Base-by-base conservation (phyloP, 2,329 filamentous ascomycete species). In the Penicillium sp. region DNA sequence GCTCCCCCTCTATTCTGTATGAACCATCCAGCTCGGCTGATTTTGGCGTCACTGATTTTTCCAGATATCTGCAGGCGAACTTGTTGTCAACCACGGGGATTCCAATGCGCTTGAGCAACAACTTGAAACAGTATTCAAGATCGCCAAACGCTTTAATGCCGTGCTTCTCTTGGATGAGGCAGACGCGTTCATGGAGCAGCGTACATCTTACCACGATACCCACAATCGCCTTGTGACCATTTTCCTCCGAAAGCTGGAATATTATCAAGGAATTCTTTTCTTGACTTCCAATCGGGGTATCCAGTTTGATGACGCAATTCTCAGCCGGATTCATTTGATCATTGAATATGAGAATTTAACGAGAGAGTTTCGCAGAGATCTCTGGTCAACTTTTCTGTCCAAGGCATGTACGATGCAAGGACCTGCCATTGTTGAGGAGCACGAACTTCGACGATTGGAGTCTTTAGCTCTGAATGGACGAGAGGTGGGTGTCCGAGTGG, bases 231-330 rank as follows among this genome's bases (percentile, higher is more conserved):
- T 66, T 2, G 59, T 63, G n/a, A 60, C 54, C 18, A 61, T 72
- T 20, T 72, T 73, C 46, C 60, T 73, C n/a, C 64, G 70, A n/a
- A 62, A 62, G 15, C 61, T 73, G 0, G 69, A 72, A 41, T 72
- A 72, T 54, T 72, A 68, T 48, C 33, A 62, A 29, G 71, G 71
- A 23, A 63, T 73, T n/a, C 59, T 73, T 15, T 67, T 72, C 49
- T 58, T 73, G 6, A 74, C 69, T 3, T 69, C 66, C 1, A 73
- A 73, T 46, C 63, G 66, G 8, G 57, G 66, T 13, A 57, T 61
- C 6, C 50, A 62, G 15, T 67, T 73, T 54, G 69, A 74, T 49
- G 61, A 67, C 24, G 66, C 63, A 15, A 66, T 72, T 49, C 52
- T 65, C 1, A 67, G 63, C 15, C 57, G 66, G 12, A 67, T 71